Conservation (phyloP, 2,329 filamentous ascomycete species). For the Sclerotinia trifoliorum region DNA sequence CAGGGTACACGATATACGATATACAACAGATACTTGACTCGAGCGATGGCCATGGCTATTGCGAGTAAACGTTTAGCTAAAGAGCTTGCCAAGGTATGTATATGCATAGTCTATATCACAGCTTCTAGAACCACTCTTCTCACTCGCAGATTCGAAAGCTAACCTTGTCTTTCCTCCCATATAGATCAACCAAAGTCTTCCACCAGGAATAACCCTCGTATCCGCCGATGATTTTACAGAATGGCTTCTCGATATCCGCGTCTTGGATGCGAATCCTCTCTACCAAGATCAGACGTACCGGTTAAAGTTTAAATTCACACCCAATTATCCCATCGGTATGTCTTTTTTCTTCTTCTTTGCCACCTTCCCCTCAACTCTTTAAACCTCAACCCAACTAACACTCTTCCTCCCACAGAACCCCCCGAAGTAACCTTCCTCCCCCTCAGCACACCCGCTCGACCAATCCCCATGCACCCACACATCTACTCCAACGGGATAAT, state of each 20-base stretch:
- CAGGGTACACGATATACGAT: neutral
- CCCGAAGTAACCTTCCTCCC: constrained; percentile 87
- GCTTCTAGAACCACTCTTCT: neutral
- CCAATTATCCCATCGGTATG: constrained; percentile 85
- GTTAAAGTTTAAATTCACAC: constrained; percentile 81
- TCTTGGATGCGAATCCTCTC: constrained; percentile 86
- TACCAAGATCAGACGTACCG: constrained; percentile 79
- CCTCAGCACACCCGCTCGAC: neutral
- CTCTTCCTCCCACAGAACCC: constrained; percentile 63
- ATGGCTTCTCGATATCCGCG: constrained; percentile 89
- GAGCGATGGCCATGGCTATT: constrained; percentile 29
- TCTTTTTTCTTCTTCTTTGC: constrained; percentile 15
- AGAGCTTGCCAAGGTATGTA: constrained; percentile 55
- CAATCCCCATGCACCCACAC: constrained; percentile 95
- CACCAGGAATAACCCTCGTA: constrained; percentile 74
- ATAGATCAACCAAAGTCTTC: constrained; percentile 42
- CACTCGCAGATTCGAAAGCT: neutral
- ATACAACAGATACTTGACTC: neutral
- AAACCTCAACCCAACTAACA: constrained; percentile 65
- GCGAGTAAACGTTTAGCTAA: constrained; percentile 59
- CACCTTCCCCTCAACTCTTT: constrained; percentile 4
- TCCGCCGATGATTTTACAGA: constrained; percentile 79
- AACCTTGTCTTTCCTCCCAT: neutral
- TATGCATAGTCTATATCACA: neutral
- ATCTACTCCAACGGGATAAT: constrained; percentile 94